Evolutionary conservation across 345 rosid genomes (phyloP).

Genomic region (Psidium guajava): DNA sequence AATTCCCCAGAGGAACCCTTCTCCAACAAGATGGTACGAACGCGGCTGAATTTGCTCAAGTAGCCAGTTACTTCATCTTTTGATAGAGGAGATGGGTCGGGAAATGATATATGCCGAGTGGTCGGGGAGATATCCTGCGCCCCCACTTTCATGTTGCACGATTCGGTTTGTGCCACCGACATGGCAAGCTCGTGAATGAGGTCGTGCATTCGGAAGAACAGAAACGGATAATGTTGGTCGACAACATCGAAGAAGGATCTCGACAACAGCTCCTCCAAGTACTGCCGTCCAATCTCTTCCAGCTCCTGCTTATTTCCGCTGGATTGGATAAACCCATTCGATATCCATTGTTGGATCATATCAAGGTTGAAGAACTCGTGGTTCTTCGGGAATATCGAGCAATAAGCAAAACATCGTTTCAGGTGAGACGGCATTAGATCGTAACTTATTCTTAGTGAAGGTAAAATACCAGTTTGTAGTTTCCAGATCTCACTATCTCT

Average conservation of each 20-base stretch:
- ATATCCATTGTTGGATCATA: slow-evolving; percentile 8
- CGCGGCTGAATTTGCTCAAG: neutral
- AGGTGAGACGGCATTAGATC: slow-evolving; percentile 20
- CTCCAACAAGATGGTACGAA: neutral
- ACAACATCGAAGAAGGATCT: slow-evolving; percentile 20
- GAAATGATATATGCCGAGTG: slow-evolving; percentile 2
- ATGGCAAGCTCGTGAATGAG: slow-evolving; percentile 17
- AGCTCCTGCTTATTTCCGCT: neutral
- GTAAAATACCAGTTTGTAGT: neutral
- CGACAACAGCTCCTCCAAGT: slow-evolving; percentile 7
- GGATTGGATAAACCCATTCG: slow-evolving; percentile 1
- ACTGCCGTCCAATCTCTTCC: slow-evolving; percentile 5
- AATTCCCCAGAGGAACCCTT: neutral
- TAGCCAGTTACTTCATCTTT: neutral
- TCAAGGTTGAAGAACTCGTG: neutral
- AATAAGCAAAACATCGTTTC: slow-evolving; percentile 23
- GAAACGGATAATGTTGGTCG: neutral
- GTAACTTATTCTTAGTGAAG: slow-evolving; percentile 14
- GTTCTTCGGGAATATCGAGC: slow-evolving; percentile 18
- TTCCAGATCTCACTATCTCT: slow-evolving; percentile 18
- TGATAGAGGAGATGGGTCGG: neutral
- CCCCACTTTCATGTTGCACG: neutral
- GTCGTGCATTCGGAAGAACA: slow-evolving; percentile 11
- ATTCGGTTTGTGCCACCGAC: slow-evolving; percentile 1
- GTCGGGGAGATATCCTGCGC: neutral